Percentiles rank a stretch among this genome's conserved stretches.
phyloP scores from a whole-genome alignment of 805 yeast genomes.

The Hanseniaspora vineae region DNA sequence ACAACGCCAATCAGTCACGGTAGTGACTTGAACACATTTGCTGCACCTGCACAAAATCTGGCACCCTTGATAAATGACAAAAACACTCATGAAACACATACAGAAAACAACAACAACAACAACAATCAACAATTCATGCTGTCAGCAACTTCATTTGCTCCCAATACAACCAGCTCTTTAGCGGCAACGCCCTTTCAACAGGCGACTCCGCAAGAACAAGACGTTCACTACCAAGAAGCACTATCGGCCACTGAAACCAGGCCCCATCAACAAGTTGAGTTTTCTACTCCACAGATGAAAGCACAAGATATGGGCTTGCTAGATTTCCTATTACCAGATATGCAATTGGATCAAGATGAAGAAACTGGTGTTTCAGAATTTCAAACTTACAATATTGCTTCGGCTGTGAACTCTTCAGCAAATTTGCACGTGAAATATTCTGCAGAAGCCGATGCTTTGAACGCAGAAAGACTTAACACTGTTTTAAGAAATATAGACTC shows the following conservation, averaged over 20 bases:
- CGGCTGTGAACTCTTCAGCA: neutral
- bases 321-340: constrained; percentile 8
- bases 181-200: no score
- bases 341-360: neutral
- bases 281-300: constrained; percentile 65
- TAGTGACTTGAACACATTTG: neutral
- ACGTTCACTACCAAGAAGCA: neutral
- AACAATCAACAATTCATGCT: neutral
- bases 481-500: neutral
- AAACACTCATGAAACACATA: neutral
- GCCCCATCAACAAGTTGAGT: constrained; percentile 56
- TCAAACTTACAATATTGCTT: neutral
- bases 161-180: no score
- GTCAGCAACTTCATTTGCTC: neutral
- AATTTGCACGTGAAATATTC: no score
- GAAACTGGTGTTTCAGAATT: neutral
- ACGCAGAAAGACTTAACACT: neutral
- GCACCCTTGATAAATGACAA: neutral
- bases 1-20: neutral
- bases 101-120: neutral
- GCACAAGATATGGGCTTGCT: constrained; percentile 28
- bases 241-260: no score
- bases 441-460: no score
- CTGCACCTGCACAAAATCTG: neutral
- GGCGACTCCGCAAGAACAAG: neutral